Base-by-base conservation (phyloP, 1,139 yeast species). In the Saccharomyces hybrid region DNA sequence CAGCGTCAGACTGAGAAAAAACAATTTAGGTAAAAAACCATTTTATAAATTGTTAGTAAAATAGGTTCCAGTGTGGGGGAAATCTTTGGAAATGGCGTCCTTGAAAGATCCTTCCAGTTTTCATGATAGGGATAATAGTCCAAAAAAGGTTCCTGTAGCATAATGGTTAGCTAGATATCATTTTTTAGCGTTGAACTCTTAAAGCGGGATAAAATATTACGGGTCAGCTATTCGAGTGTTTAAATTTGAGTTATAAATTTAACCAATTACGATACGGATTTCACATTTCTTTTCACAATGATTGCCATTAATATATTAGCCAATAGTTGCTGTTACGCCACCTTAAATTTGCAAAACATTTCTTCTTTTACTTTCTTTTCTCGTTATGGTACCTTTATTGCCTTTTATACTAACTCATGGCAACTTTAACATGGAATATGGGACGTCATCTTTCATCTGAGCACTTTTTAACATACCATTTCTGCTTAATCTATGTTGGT, bases 1-100 rank as follows among this genome's bases (percentile, higher is more conserved):
- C 95, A 77, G 98, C 91, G 95, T 93, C 99, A 87, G 73, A 69
- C 72, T 68, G 55, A 50, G 49, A 27, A 42, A 20, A 20, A 53
- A 32, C 8, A 74, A 56, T 70, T 71, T 57, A 76, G 61, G 63
- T 70, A 69, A 65, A 69, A 70, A 52, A 80, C 61, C 55, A 76
- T 78, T 51, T 66, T 66, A 71, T 63, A 59, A 64, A 59, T 26
- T 28, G 61, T 59, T 59, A 58, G 61, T 59, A 59, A 51, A 31
- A 16, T 31, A 31, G 29, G 44, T 28, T 49, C 16, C 13, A 20
- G 8, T 14, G 25, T 20, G 23, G 9, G 44, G 44, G 26, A 20
- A 16, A 20, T 9, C 9, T 13, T 38, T 8, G 44, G 13, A 11
- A 38, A 11, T 38, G 44, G 25, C n/a, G 44, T 20, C 44, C 44